Evolutionary conservation across 2,329 filamentous ascomycete genomes (phyloP).

Genomic region (Phaeosphaeriaceae sp.): DNA sequence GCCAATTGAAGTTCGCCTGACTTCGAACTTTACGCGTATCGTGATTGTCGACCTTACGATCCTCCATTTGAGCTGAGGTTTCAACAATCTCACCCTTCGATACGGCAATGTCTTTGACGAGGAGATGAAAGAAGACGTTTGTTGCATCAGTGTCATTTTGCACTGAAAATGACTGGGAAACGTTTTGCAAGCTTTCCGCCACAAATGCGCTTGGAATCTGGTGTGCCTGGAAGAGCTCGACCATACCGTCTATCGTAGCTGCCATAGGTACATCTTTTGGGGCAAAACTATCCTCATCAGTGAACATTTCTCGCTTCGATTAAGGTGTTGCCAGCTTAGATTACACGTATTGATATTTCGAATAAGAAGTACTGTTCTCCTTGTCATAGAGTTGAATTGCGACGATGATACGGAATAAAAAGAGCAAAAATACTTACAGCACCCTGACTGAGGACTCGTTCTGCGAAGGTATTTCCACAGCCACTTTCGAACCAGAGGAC

Average conservation of each 20-base stretch:
- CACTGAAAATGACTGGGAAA: slow-evolving; percentile 38
- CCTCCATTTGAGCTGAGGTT: slow-evolving; percentile 7
- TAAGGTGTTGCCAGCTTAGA: not conserved
- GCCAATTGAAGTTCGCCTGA: slow-evolving; percentile 33
- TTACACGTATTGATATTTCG: too few species aligned
- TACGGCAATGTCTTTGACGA: slow-evolving; percentile 32
- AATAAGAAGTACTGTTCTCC: too few species aligned
- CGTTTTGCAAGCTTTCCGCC: slow-evolving; percentile 29
- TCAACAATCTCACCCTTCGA: slow-evolving; percentile 8
- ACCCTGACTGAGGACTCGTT: slow-evolving; percentile 21
- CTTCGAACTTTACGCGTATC: slow-evolving; percentile 8
- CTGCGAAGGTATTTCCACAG: slow-evolving; percentile 11
- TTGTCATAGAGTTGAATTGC: too few species aligned
- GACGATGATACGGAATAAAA: not conserved
- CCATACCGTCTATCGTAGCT: slow-evolving; percentile 10
- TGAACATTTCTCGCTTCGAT: not conserved
- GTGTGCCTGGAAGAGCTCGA: slow-evolving; percentile 26
- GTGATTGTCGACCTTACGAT: not conserved
- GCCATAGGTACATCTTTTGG: slow-evolving; percentile 26
- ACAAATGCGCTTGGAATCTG: slow-evolving; percentile 34
- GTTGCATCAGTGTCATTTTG: slow-evolving; percentile 20
- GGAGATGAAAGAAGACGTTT: slow-evolving; percentile 38
- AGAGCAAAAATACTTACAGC: slow-evolving; percentile 17
- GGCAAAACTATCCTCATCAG: slow-evolving; percentile 30
- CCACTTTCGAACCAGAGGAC: slow-evolving; percentile 1